Percentiles rank a stretch among this genome's conserved stretches.
Conservation (phyloP, 306 rosid genomes). For the Dicorynia guianensis region DNA sequence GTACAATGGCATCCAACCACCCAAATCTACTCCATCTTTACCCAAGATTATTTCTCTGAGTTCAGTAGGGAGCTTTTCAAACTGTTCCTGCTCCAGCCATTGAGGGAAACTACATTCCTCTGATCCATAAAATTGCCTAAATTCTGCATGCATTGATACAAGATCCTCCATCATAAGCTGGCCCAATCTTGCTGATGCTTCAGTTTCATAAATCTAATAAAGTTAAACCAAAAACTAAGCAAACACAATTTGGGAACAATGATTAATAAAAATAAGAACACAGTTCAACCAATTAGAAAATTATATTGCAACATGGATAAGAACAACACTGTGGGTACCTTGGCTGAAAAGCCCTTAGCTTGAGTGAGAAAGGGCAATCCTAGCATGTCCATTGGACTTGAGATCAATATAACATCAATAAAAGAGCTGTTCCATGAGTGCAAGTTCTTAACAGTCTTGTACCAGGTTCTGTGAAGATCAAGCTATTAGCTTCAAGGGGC, state of each 20-base stretch:
- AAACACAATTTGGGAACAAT: constrained; percentile 19
- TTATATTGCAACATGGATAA: not conserved
- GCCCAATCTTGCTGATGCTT: constrained; percentile 79
- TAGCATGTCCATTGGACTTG: constrained; percentile 90
- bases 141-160: constrained; percentile 76
- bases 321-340: constrained; percentile 51
- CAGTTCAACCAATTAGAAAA: not conserved
- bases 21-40: constrained; percentile 72
- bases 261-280: not conserved
- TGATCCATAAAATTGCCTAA: constrained; percentile 79
- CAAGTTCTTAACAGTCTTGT: constrained; percentile 72
- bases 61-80: constrained; percentile 59
- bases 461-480: constrained; percentile 80
- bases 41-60: too few species aligned
- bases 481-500: constrained; percentile 53
- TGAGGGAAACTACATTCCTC: constrained; percentile 58
- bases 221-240: constrained; percentile 36
- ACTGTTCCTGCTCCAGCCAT: constrained; percentile 76
- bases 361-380: constrained; percentile 84
- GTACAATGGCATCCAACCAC: constrained; percentile 83
- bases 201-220: constrained; percentile 76
- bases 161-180: constrained; percentile 93
- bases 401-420: constrained; percentile 75
- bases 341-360: constrained; percentile 76
- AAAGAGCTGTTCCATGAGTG: constrained; percentile 68